phyloP scores from a whole-genome alignment of 306 rosid genomes.

The Hippophae rhamnoides region DNA sequence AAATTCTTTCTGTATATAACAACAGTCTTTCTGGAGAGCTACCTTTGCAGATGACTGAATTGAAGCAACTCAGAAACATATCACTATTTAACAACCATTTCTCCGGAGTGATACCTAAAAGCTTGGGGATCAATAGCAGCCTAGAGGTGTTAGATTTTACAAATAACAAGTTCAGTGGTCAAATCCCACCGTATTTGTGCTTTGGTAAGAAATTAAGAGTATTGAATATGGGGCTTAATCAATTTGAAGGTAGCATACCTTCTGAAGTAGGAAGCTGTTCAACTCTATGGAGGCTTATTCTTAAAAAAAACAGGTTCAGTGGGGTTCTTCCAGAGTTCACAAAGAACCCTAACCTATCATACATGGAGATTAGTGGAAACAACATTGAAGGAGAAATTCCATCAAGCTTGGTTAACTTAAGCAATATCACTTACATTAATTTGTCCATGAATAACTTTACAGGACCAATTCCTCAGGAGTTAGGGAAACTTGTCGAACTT shows the following conservation, averaged over 20 bases:
- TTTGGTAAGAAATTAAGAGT: slow-evolving; percentile 36
- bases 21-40: slow-evolving; percentile 66
- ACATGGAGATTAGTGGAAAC: slow-evolving; percentile 46
- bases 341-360: slow-evolving; percentile 23
- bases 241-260: slow-evolving; percentile 55
- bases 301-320: slow-evolving; percentile 34
- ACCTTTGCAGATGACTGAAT: slow-evolving; percentile 58
- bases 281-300: slow-evolving; percentile 53
- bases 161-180: slow-evolving; percentile 51
- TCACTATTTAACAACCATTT: slow-evolving; percentile 56
- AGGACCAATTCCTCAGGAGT: slow-evolving; percentile 49
- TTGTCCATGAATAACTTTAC: slow-evolving; percentile 43
- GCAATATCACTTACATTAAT: slow-evolving; percentile 34
- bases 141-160: slow-evolving; percentile 48
- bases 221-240: slow-evolving; percentile 52
- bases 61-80: slow-evolving; percentile 50
- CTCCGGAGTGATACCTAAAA: slow-evolving; percentile 67
- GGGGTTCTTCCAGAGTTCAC: slow-evolving; percentile 59
- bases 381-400: slow-evolving; percentile 49
- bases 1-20: slow-evolving; percentile 43
- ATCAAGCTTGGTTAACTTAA: slow-evolving; percentile 53
- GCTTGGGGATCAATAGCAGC: slow-evolving; percentile 63
- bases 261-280: slow-evolving; percentile 55
- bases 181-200: slow-evolving; percentile 72
- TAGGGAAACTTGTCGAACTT: slow-evolving; percentile 52